These are phyloP conservation scores for Inga leiocalycina DNA, from an alignment of 306 rosid genomes.

Conservation along the genomic window DNA sequence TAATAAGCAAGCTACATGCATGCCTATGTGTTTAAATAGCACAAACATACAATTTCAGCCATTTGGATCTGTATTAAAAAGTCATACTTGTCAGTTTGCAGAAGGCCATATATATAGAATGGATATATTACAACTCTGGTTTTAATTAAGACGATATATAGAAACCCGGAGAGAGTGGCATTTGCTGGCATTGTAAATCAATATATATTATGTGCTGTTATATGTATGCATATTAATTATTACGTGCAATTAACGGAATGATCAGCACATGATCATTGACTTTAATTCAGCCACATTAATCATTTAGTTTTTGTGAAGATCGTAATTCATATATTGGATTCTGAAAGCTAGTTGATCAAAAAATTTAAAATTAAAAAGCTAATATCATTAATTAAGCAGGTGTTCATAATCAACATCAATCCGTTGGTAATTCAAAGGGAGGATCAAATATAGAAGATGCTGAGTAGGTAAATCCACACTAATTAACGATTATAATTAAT, in stretches of 20 bases:
- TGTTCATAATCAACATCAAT: constrained; percentile 7
- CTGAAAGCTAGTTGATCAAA: background rate
- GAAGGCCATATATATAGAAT: background rate
- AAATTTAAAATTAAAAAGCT: background rate
- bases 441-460: constrained; percentile 30
- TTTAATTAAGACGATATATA: background rate
- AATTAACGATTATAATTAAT: constrained; percentile 37
- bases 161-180: constrained; percentile 5
- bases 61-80: background rate
- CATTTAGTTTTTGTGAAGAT: background rate
- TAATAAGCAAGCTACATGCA: background rate
- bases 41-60: background rate
- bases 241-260: background rate
- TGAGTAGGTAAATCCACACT: constrained; percentile 53
- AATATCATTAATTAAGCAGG: background rate
- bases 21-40: background rate
- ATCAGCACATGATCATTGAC: background rate
- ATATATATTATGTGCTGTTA: no score
- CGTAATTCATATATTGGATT: background rate
- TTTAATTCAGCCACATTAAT: background rate
- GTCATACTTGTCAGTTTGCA: background rate
- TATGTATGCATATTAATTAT: background rate
- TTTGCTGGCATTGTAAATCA: background rate
- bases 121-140: background rate
- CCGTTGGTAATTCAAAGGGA: constrained; percentile 26